A percentile compares a stretch with the other conserved stretches of the same genome.
Conservation (phyloP, 1,284 basidiomycete species). For the Ceratobasidium sp. region DNA sequence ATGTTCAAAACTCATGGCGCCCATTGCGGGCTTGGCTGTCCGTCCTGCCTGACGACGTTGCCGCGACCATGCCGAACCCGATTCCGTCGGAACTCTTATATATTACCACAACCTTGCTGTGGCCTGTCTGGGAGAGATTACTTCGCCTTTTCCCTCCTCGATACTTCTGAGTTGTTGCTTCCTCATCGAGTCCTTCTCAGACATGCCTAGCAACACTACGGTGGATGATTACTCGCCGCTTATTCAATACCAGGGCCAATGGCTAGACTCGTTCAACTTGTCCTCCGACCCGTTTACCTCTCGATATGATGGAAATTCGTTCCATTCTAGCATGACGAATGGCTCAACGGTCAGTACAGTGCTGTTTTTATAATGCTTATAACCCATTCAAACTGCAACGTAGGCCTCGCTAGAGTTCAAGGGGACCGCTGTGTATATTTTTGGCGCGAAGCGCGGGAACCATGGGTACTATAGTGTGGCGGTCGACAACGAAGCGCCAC, state of each 20-base stretch:
- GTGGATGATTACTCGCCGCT: constrained; percentile 20
- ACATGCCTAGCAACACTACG: constrained; percentile 10
- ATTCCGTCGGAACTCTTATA: no score
- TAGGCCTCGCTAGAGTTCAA: constrained; percentile 16
- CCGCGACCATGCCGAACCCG: no score
- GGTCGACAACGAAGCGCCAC: not conserved
- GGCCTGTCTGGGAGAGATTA: no score
- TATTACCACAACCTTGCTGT: constrained; percentile 1
- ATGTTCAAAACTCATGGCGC: no score
- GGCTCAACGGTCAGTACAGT: constrained; percentile 6
- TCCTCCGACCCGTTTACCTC: constrained; percentile 3
- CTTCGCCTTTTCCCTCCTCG: no score
- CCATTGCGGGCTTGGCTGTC: no score
- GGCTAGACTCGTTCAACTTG: constrained; percentile 10
- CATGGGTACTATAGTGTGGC: constrained; percentile 23
- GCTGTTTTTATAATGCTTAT: not conserved
- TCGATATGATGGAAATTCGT: not conserved
- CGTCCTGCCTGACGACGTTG: no score
- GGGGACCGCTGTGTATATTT: constrained; percentile 12
- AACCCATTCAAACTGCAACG: no score
- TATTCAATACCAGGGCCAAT: not conserved
- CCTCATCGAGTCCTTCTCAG: not conserved
- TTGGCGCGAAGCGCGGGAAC: constrained; percentile 26
- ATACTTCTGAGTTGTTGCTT: no score
- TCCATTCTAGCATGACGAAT: constrained; percentile 11